Conservation (phyloP, 345 rosid genomes). For the Gynandropsis gynandra region DNA sequence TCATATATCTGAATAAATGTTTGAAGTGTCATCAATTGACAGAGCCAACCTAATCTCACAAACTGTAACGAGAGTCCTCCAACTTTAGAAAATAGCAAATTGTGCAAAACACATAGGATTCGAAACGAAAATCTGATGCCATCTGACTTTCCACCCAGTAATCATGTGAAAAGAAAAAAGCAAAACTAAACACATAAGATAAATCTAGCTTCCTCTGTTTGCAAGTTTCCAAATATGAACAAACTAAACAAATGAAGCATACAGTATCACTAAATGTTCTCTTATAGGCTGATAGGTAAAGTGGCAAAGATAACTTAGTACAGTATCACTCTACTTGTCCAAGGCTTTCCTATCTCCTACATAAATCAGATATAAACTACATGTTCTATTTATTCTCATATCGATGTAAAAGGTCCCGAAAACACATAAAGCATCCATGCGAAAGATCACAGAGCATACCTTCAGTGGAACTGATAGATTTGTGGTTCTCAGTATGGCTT, state of each 20-base stretch:
- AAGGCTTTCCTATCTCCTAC: conserved; percentile 3
- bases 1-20: conserved; percentile 70
- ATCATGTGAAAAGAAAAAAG: background rate
- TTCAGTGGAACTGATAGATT: conserved; percentile 81
- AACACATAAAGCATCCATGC: background rate
- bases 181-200: background rate
- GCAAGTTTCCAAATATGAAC: conserved; percentile 8
- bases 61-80: background rate
- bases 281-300: background rate
- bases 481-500: conserved; percentile 87
- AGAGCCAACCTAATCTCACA: conserved; percentile 10
- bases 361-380: background rate
- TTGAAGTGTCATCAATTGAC: conserved; percentile 3
- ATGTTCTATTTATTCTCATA: background rate
- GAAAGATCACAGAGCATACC: conserved; percentile 32
- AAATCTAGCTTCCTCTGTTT: conserved; percentile 10
- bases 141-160: background rate
- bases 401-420: background rate
- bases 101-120: background rate
- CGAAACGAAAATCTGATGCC: background rate
- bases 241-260: conserved; percentile 7
- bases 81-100: background rate
- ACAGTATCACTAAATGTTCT: conserved; percentile 10
- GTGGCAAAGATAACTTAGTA: conserved; percentile 11
- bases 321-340: background rate